Evolutionary conservation across 2,329 filamentous ascomycete species (phyloP), one percentile per base, ranked within the genome.

Genomic region (Aspergillus flavus): DNA sequence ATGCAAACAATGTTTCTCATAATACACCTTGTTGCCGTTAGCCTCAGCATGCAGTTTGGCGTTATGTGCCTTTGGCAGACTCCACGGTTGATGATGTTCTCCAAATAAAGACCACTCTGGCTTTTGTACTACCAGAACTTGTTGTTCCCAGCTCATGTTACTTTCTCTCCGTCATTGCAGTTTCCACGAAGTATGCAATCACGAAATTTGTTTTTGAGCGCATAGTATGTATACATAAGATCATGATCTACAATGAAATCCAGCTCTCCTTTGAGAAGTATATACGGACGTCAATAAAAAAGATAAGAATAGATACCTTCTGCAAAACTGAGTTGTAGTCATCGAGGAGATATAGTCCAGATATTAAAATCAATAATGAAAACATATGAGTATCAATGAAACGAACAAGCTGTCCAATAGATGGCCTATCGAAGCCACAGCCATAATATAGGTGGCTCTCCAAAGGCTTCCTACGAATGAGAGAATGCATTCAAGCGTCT

Each of bases 11-110:
- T 81, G 19, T 72, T 86, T 45, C 69, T 84, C 10, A 54, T 76
- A 4, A 23, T 84, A 39, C 87, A 89, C 76, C 59, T 84, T 6
- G 56, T 79, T 0, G 70, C 83, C 7, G 74, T 87, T 5, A 70
- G 70, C 12, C 60, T 80, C 2, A 75, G 82, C 61, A 73, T 81
- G 69, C 75, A 75, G 68, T 66, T 75, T 58, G 64, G 63, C 19
- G 59, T 66, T 36, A 36, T 69, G 16, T 69, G 67, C 39, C n/a
- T 62, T n/a, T 62, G 61, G 61, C 55, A 62, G 30, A 39, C 32
- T 14, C 52, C 52, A 23, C 48, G 48, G 19, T 36, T 39, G 34
- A 39, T 55, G 32, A 36, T 54, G 16, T 55, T 55, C 6, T 36
- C 52, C 26, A 36, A 23, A 55, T 55, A 52, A 34, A 32, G 16